These are phyloP conservation scores for Coemansia sp. DNA, from an alignment of 371 early-diverging fungal genomes.

Conservation along the genomic window DNA sequence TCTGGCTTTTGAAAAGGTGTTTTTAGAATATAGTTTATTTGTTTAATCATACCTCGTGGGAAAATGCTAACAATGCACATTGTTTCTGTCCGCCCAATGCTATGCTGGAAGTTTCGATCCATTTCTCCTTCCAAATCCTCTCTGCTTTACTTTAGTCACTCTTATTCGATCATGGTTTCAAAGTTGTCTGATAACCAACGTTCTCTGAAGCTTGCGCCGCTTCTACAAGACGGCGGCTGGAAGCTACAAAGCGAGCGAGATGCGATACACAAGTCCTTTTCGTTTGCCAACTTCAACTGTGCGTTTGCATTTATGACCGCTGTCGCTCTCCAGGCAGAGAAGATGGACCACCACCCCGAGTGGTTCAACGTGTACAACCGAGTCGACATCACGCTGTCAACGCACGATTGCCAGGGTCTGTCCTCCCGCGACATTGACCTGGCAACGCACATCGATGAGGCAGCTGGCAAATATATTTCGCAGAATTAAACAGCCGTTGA, in stretches of 20 bases:
- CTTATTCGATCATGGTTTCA: constrained; percentile 37
- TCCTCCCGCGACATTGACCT: constrained; percentile 75
- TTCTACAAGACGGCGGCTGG: constrained; percentile 62
- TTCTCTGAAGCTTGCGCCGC: constrained; percentile 53
- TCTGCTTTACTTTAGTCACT: neutral
- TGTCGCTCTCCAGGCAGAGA: constrained; percentile 87
- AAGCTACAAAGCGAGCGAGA: constrained; percentile 65
- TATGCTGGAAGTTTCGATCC: neutral
- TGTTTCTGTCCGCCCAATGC: neutral
- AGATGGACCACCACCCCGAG: constrained; percentile 92
- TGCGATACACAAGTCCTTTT: constrained; percentile 75
- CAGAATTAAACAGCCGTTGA: neutral
- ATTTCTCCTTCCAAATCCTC: neutral
- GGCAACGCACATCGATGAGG: constrained; percentile 69
- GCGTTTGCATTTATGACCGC: constrained; percentile 95
- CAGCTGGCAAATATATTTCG: neutral
- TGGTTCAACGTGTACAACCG: constrained; percentile 94
- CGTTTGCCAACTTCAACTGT: constrained; percentile 78
- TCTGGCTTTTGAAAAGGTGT: too few species aligned
- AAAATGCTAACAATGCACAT: neutral
- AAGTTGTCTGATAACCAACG: constrained; percentile 58
- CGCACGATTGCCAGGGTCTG: constrained; percentile 87
- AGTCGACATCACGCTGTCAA: constrained; percentile 83
- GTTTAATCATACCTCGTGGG: neutral
- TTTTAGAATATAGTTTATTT: too few species aligned